Base-by-base conservation (phyloP, 192 early-diverging fungal genomes). In the Backusella australiensis region DNA sequence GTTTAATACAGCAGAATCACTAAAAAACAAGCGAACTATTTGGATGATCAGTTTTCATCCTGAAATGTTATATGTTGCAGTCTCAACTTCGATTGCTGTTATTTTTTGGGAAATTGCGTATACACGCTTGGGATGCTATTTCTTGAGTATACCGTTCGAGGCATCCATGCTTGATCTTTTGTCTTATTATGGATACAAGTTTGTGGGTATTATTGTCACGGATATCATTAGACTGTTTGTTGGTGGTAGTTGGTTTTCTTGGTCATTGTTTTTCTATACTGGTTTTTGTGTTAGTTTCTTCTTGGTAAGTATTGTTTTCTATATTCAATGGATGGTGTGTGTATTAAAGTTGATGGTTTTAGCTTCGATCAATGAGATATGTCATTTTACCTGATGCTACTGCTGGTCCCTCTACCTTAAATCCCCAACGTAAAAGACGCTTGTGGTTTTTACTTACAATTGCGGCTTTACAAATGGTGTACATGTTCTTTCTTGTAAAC, bases 151-250 rank as follows among this genome's bases (percentile, higher is more conserved):
- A 67, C 81, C 91, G 2, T 87, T 89, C 8, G 96, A 98, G 73
- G 89, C 92, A 8, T 89, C 91, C 12, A 89, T 96, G n/a, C 75
- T 97, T 76, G 96, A 99, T 76, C 84, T 97, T 56, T 78, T 97
- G 73, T 91, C 94, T 15, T 97, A 94, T 73, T 91, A 91, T 77
- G 95, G 96, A 11, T 99, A 99, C 86, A 98, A 97, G 86, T 99
- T 96, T 90, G 90, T 99, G 34, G 90, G 93, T 12, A 86, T 85
- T 41, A 93, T 94, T 34, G 66, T 88, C 1, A 85, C 85, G 4
- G 44, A 75, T 78, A 80, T 72, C 76, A 74, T 76, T 77, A 80
- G 85, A 78, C 73, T 89, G 52, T 66, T 89, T 74, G 80, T 78
- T 4, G 86, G 82, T 2, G 83, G 84, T 15, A 83, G 79, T 67